Evolutionary conservation across 2,329 filamentous ascomycete genomes (phyloP).

Genomic region (Stemphylium vesicarium): DNA sequence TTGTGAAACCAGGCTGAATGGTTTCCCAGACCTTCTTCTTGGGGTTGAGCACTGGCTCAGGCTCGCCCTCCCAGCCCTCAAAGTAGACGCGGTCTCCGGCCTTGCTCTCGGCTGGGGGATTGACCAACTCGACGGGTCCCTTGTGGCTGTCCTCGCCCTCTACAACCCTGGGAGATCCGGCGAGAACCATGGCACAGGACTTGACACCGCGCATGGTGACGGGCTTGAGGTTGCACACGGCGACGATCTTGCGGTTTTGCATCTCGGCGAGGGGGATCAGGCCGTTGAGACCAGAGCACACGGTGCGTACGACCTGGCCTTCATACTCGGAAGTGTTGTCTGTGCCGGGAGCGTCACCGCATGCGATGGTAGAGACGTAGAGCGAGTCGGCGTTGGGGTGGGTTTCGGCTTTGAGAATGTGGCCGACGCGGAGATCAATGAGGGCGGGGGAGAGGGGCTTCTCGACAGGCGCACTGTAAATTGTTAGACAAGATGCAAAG

Average conservation of each 20-base stretch:
- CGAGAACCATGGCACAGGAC: slow-evolving; percentile 87
- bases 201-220: slow-evolving; percentile 97
- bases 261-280: slow-evolving; percentile 92
- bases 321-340: slow-evolving; percentile 93
- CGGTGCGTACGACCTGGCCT: slow-evolving; percentile 88
- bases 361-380: slow-evolving; percentile 93
- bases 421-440: slow-evolving; percentile 94
- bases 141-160: slow-evolving; percentile 86
- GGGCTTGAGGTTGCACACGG: slow-evolving; percentile 97
- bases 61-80: slow-evolving; percentile 91
- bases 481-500: slow-evolving; percentile 19
- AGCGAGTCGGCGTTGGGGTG: slow-evolving; percentile 97
- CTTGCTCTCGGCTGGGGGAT: slow-evolving; percentile 76
- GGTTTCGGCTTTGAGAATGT: slow-evolving; percentile 94
- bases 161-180: slow-evolving; percentile 82
- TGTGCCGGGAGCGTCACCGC: slow-evolving; percentile 83
- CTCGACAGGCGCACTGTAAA: slow-evolving; percentile 61
- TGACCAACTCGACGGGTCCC: slow-evolving; percentile 90
- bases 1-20: slow-evolving; percentile 95
- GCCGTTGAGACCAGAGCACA: slow-evolving; percentile 96
- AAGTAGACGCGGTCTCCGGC: slow-evolving; percentile 92
- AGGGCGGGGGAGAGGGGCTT: slow-evolving; percentile 81
- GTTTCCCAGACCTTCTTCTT: slow-evolving; percentile 99
- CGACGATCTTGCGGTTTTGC: slow-evolving; percentile 93
- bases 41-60: slow-evolving; percentile 91